Conservation (phyloP, 345 rosid species). For the Carallia pectinifolia region DNA sequence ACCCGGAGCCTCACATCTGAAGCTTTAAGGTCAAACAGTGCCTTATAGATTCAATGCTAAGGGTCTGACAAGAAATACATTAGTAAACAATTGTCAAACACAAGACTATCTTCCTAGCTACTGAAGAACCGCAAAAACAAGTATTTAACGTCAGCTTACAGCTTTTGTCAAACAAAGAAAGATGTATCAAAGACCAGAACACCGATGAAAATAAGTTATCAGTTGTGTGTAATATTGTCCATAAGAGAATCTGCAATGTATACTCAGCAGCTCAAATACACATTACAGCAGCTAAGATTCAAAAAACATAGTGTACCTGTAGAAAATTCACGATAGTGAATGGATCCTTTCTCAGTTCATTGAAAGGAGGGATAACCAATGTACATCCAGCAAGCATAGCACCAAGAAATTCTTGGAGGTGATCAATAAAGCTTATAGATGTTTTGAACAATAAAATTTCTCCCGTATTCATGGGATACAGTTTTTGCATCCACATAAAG, state of each 20-base stretch:
- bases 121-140: not conserved
- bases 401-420: slow-evolving; percentile 84
- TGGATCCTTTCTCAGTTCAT: slow-evolving; percentile 46
- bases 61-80: no score
- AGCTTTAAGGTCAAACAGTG: no score
- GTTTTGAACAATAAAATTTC: slow-evolving; percentile 77
- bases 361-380: slow-evolving; percentile 64
- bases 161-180: not conserved
- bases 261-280: not conserved
- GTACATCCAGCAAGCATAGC: slow-evolving; percentile 67
- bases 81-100: no score
- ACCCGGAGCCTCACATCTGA: no score
- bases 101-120: not conserved
- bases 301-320: slow-evolving; percentile 48
- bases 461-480: slow-evolving; percentile 58
- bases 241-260: not conserved
- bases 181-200: no score
- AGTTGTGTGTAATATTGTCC: no score
- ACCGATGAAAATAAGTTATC: no score
- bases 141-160: not conserved
- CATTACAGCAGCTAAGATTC: not conserved
- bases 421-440: slow-evolving; percentile 84
- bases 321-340: slow-evolving; percentile 52
- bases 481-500: slow-evolving; percentile 84
- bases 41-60: no score